A percentile compares a stretch with the other conserved stretches of the same genome.
These are phyloP conservation scores for Pharnaceum exiguum DNA, from an alignment of 148 eudicot species.

Conservation along the genomic window DNA sequence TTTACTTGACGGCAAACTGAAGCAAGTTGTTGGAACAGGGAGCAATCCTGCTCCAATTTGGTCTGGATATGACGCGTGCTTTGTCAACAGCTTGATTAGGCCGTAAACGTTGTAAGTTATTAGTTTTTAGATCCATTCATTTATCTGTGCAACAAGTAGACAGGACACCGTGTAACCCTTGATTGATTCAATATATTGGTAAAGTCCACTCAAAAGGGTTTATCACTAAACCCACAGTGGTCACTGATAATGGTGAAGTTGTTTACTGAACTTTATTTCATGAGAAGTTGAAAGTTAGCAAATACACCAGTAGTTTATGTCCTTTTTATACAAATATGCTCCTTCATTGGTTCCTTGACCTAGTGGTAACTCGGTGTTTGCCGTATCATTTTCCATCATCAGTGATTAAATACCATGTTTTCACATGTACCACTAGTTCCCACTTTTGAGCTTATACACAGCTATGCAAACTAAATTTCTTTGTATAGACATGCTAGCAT, in stretches of 20 bases:
- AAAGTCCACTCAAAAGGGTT: constrained; percentile 13
- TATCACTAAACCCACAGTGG: neutral
- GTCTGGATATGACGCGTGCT: constrained; percentile 18
- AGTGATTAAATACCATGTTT: too few species aligned
- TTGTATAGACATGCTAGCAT: too few species aligned
- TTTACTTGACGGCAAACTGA: neutral
- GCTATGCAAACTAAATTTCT: too few species aligned
- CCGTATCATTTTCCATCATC: too few species aligned
- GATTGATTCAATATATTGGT: neutral
- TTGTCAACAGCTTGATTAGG: constrained; percentile 21
- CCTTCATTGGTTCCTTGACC: neutral
- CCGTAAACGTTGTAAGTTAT: constrained; percentile 16
- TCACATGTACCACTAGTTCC: too few species aligned
- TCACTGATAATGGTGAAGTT: neutral
- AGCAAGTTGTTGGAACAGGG: constrained; percentile 2
- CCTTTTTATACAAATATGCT: neutral
- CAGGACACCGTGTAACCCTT: neutral
- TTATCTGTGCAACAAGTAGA: constrained; percentile 8
- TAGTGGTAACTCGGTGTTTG: too few species aligned
- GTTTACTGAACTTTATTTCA: neutral
- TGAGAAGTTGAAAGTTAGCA: constrained; percentile 8
- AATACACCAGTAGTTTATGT: neutral
- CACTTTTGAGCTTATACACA: too few species aligned
- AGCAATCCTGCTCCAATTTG: neutral
- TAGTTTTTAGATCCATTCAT: constrained; percentile 22